Evolutionary conservation across 352 stramenopile species (phyloP), one percentile per base, ranked within the genome.

Genomic region (Pythium graminicola): DNA sequence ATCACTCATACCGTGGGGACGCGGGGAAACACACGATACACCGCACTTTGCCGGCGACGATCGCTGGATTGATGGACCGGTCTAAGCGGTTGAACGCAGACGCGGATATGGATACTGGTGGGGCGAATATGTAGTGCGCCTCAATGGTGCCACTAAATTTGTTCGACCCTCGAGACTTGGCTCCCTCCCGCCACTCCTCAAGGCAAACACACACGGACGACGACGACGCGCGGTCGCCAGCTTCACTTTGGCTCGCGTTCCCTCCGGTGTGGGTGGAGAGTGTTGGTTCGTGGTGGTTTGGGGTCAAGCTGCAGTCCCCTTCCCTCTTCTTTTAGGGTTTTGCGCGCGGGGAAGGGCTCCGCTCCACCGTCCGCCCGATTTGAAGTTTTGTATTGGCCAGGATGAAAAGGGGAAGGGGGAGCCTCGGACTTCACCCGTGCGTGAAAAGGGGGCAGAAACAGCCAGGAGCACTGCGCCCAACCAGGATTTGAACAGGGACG

Each of bases 381-480:
- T 65, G 57, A 65, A 57, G 49, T 59, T 65, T 65, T 65, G 57
- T 49, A 65, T 65, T 59, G 42, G 41, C 24, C 53, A n/a, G 20
- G 17, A 24, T 26, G 23, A 41, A 52, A 26, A 57, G 45, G 54
- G 54, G 54, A 55, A 48, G 45, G 45, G 45, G 52, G 47, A n/a
- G 40, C 32, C 32, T 5, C 28, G 13, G 17, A 49, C 52, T 54
- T 45, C 19, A 17, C 17, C 36, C 31, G 42, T 31, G 41, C 40
- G 51, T 33, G 40, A 51, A 47, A 53, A 48, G 42, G 45, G 54
- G 28, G 26, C 17, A 36, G 53, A 61, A 57, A 57, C 32, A 42
- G 50, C 38, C 38, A 28, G 27, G 17, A 14, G 31, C 28, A 23
- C 0, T 16, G 13, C 19, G 28, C 32, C 19, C 26, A 47, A 23